A percentile compares a stretch with the other conserved stretches of the same genome.
These are phyloP conservation scores for Ophiorrhiza pumila DNA, from an alignment of 257 asterid genomes.

Conservation along the genomic window DNA sequence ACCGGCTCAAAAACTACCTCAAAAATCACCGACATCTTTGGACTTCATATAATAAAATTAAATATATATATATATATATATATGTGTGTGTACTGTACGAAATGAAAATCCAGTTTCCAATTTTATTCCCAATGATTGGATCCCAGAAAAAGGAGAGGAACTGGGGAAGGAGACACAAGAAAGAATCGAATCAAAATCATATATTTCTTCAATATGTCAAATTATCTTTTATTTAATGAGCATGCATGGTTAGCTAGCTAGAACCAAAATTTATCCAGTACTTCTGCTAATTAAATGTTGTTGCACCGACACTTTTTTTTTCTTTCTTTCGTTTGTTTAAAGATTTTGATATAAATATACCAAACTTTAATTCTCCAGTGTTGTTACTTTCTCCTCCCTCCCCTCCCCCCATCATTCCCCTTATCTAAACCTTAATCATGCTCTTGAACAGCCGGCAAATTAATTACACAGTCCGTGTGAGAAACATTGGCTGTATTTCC, in stretches of 20 bases:
- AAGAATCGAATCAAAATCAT: background rate
- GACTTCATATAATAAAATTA: background rate
- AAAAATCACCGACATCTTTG: background rate
- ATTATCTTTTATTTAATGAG: too few relatives aligned
- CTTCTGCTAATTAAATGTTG: background rate
- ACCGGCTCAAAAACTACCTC: background rate
- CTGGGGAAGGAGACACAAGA: background rate
- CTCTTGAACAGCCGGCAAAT: background rate
- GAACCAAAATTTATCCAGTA: too few relatives aligned
- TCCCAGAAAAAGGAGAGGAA: background rate
- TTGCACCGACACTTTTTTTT: background rate
- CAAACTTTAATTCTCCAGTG: background rate
- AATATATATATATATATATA: too few relatives aligned
- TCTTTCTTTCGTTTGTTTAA: background rate
- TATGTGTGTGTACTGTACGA: too few relatives aligned
- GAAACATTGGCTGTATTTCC: background rate
- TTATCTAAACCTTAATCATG: too few relatives aligned
- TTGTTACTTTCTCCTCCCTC: background rate
- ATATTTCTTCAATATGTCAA: too few relatives aligned
- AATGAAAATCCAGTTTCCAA: too few relatives aligned
- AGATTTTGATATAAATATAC: background rate
- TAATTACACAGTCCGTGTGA: background rate
- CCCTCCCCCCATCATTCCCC: background rate
- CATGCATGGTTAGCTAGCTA: too few relatives aligned
- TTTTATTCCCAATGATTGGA: background rate